Evolutionary conservation across 2,329 filamentous ascomycete genomes (phyloP).

Genomic region (Colletotrichum sp.): DNA sequence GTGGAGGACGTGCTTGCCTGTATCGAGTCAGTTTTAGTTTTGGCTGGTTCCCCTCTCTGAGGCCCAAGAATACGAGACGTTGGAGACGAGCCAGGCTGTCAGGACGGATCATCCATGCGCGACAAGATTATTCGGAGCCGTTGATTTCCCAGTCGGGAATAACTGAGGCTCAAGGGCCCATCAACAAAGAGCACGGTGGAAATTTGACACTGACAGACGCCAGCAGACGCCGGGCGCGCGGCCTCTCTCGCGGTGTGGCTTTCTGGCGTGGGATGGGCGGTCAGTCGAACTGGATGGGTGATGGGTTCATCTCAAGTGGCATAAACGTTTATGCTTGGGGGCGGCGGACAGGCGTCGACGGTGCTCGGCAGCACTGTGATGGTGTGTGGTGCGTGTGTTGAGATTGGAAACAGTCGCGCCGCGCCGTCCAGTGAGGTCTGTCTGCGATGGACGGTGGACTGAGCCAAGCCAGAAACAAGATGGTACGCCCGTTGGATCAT

Average conservation of each 20-base stretch:
- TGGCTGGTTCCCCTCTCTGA: not conserved
- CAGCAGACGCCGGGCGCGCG: not conserved
- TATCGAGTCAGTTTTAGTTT: constrained; percentile 19
- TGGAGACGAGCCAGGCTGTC: constrained; percentile 12
- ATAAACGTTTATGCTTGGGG: constrained; percentile 3
- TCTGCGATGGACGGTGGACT: not conserved
- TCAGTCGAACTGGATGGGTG: not conserved
- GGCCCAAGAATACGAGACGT: constrained; percentile 14
- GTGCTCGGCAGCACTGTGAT: not conserved
- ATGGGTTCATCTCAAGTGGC: constrained; percentile 6
- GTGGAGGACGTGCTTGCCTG: constrained; percentile 9
- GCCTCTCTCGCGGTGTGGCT: not conserved
- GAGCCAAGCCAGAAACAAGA: constrained; percentile 1
- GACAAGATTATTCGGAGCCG: constrained; percentile 12
- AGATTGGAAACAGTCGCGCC: not conserved
- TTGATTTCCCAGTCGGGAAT: constrained; percentile 8
- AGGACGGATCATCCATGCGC: constrained; percentile 14
- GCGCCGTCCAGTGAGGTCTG: not conserved
- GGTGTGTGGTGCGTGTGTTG: not conserved
- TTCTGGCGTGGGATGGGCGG: not conserved
- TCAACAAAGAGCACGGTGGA: not conserved
- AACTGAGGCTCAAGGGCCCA: constrained; percentile 12
- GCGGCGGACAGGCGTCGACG: not conserved
- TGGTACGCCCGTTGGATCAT: not conserved
- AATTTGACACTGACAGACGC: not conserved